A percentile compares a stretch with the other conserved stretches of the same genome.
Conservation (phyloP, 1,139 yeast genomes). For the Yamadazyma pseudoaaseri region DNA sequence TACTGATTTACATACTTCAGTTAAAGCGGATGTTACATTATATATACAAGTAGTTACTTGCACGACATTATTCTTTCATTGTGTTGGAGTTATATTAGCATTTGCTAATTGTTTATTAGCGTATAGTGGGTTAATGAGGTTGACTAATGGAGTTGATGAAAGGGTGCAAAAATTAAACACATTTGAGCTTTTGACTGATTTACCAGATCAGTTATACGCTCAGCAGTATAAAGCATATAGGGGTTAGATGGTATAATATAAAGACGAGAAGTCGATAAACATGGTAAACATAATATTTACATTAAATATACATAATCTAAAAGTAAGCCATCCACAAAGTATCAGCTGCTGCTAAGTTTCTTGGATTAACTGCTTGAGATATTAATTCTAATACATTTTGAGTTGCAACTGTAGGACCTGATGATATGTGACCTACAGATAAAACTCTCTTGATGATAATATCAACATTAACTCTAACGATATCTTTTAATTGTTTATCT, state of each 20-base stretch:
- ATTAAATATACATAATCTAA: conserved; percentile 21
- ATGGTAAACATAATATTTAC: not conserved
- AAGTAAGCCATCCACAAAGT: conserved; percentile 96
- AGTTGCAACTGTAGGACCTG: conserved; percentile 78
- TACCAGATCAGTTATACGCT: conserved; percentile 1
- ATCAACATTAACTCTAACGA: conserved; percentile 87
- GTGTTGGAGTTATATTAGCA: conserved; percentile 11
- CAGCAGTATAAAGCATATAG: conserved; percentile 1
- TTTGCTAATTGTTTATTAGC: not conserved
- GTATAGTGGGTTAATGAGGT: conserved; percentile 15
- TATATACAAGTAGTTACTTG: conserved; percentile 18
- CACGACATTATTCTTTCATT: conserved; percentile 14
- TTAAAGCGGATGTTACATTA: conserved; percentile 25
- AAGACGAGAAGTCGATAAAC: not conserved
- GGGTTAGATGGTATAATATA: too few relatives aligned
- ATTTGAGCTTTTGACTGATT: not conserved
- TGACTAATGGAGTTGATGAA: conserved; percentile 22
- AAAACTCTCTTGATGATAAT: conserved; percentile 67
- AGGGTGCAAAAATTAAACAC: conserved; percentile 1
- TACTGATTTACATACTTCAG: conserved; percentile 9
- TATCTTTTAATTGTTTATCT: conserved; percentile 81
- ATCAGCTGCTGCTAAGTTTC: conserved; percentile 90
- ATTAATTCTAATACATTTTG: conserved; percentile 90
- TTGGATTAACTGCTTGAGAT: conserved; percentile 94
- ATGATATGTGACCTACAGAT: conserved; percentile 76